Conservation (phyloP, 2,329 filamentous ascomycete species). For the Phialocephala subalpina region DNA sequence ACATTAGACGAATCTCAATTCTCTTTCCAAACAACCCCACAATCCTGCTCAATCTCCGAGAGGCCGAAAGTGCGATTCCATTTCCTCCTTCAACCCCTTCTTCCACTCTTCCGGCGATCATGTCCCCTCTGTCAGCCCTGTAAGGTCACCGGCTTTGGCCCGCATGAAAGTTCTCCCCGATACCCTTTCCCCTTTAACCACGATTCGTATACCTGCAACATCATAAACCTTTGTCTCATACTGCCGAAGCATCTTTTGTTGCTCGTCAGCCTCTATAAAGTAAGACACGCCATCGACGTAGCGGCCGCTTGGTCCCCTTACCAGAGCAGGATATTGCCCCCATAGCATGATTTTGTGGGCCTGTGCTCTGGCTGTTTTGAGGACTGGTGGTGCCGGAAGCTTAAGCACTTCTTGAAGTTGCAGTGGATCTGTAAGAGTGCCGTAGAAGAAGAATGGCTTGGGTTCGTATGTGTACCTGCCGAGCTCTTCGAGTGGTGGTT, state of each 20-base stretch:
- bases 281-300: conserved; percentile 29
- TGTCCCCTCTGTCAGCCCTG: conserved; percentile 26
- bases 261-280: conserved; percentile 27
- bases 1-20: no score
- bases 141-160: conserved; percentile 20
- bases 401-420: conserved; percentile 32
- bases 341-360: conserved; percentile 33
- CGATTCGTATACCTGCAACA: conserved; percentile 27
- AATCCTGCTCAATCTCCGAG: conserved; percentile 21
- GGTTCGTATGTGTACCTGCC: conserved; percentile 22
- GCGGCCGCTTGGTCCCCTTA: conserved; percentile 19
- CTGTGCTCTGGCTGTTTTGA: conserved; percentile 31
- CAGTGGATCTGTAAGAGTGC: conserved; percentile 32
- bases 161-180: conserved; percentile 29
- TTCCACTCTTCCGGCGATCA: conserved; percentile 34
- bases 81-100: conserved; percentile 31
- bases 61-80: conserved; percentile 32
- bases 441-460: conserved; percentile 34
- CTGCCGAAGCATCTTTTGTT: conserved; percentile 27
- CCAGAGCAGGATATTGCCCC: conserved; percentile 33
- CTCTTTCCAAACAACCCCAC: not conserved
- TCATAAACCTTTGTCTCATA: conserved; percentile 30
- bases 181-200: conserved; percentile 20
- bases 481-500: conserved; percentile 18
- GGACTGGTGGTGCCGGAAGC: conserved; percentile 29